Base-by-base conservation (phyloP, 2,329 filamentous ascomycete species). In the Fusarium sp. region DNA sequence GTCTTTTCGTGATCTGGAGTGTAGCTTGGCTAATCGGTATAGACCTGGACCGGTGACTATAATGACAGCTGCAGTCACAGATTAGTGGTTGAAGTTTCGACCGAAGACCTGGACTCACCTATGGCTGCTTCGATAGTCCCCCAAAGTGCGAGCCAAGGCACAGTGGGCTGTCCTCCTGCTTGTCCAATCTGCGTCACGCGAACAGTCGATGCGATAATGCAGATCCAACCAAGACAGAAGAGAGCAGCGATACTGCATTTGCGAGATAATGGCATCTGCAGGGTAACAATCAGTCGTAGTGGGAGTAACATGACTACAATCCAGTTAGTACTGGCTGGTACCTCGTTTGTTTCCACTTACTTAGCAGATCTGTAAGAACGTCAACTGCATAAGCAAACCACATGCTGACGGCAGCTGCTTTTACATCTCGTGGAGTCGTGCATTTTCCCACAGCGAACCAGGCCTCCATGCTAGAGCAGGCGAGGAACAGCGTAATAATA, bases 111-210 rank as follows among this genome's bases (percentile, higher is more conserved):
- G 11, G 5, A 18, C 37, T 33, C 33, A 52, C 39, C 37, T 4
- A 35, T 36, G 6, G 49, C 39, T 20, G 29, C 39, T 35, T 43
- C 49, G n/a, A 42, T 36, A 4, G 37, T 36, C 5, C 39, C 49
- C 49, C 49, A 42, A 5, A 52, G 27, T 9, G 49, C 37, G 17
- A 52, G 29, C 39, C 49, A 52, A 27, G 39, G 49, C 20, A 52
- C 37, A 6, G 27, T 33, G 5, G 49, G 27, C 13, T 42, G 11
- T 17, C 29, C 49, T 18, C 20, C 39, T 14, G 13, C 18, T 7
- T 31, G 25, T 14, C 37, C 39, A 31, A 52, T 9, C 13, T 52
- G 36, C 6, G 49, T 27, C 7, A 35, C 50, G 7, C 11, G 18
- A 29, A 54, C 21, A 20, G 11, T 39, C 7, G 15, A 37, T 13